phyloP scores from a whole-genome alignment of 2,329 filamentous ascomycete species.

The Pseudogymnoascus destructans region DNA sequence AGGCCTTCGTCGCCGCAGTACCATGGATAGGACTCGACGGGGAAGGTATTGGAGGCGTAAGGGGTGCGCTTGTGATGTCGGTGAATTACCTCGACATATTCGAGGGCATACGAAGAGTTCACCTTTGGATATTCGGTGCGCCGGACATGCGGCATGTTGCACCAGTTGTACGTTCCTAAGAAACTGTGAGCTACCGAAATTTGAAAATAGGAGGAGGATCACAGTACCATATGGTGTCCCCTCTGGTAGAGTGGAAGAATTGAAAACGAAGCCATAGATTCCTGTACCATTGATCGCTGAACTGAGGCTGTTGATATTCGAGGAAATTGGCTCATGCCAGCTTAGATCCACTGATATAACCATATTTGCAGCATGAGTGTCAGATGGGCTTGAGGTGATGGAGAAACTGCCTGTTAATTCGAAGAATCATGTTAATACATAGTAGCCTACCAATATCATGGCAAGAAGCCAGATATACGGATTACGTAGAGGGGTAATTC shows the following conservation, averaged over 20 bases:
- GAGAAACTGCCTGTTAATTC: background rate
- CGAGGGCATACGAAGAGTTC: background rate
- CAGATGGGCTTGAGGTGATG: background rate
- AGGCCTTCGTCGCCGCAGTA: background rate
- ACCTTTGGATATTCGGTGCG: background rate
- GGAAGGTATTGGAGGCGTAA: background rate
- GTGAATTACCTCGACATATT: background rate
- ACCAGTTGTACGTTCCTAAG: background rate
- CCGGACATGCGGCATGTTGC: background rate
- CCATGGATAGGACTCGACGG: background rate
- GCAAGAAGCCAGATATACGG: background rate
- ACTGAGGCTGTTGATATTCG: background rate
- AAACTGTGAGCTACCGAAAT: background rate
- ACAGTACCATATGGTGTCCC: background rate
- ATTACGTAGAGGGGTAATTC: background rate
- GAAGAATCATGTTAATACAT: background rate
- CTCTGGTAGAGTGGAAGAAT: background rate
- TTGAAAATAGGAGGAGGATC: background rate
- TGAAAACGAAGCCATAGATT: constrained; percentile 13
- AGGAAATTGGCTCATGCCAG: background rate
- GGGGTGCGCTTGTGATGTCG: background rate
- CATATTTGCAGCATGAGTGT: background rate
- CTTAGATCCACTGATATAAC: background rate
- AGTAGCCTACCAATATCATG: background rate
- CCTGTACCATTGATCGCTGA: background rate